Percentiles rank a stretch among this genome's conserved stretches.
These are phyloP conservation scores for Hippophae rhamnoides DNA, from an alignment of 306 rosid species.

Conservation along the genomic window DNA sequence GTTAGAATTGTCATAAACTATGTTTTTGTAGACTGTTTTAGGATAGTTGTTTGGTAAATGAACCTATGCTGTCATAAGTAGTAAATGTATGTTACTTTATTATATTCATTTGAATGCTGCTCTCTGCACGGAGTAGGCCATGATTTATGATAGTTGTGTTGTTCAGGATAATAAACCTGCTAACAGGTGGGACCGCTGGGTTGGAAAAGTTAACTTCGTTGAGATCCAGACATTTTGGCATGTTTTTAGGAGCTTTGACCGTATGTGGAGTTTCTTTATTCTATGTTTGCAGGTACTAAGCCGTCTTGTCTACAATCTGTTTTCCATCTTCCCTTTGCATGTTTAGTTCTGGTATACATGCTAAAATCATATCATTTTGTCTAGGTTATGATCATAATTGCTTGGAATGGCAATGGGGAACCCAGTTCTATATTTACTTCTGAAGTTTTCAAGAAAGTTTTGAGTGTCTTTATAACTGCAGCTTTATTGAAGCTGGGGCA, in stretches of 20 bases:
- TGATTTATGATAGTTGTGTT: slow-evolving; percentile 9
- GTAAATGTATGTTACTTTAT: background rate
- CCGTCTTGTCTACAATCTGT: slow-evolving; percentile 12
- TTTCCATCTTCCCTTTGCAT: slow-evolving; percentile 4
- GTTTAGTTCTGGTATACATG: slow-evolving; percentile 8
- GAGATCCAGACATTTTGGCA: slow-evolving; percentile 97
- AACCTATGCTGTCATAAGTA: background rate
- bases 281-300: slow-evolving; percentile 76
- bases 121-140: background rate
- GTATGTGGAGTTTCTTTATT: slow-evolving; percentile 95
- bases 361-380: slow-evolving; percentile 19
- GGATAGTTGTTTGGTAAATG: background rate
- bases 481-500: slow-evolving; percentile 88
- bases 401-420: slow-evolving; percentile 89
- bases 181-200: slow-evolving; percentile 56
- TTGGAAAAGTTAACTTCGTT: slow-evolving; percentile 88
- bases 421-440: slow-evolving; percentile 49
- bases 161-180: slow-evolving; percentile 57
- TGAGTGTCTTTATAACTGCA: slow-evolving; percentile 85
- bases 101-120: background rate
- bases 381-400: slow-evolving; percentile 90
- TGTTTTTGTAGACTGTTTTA: too few species aligned
- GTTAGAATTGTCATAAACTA: too few species aligned
- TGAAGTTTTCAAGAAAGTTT: slow-evolving; percentile 79
- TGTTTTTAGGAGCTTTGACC: slow-evolving; percentile 93